phyloP scores from a whole-genome alignment of 129 eudicot species.

The Flaveria linearis region DNA sequence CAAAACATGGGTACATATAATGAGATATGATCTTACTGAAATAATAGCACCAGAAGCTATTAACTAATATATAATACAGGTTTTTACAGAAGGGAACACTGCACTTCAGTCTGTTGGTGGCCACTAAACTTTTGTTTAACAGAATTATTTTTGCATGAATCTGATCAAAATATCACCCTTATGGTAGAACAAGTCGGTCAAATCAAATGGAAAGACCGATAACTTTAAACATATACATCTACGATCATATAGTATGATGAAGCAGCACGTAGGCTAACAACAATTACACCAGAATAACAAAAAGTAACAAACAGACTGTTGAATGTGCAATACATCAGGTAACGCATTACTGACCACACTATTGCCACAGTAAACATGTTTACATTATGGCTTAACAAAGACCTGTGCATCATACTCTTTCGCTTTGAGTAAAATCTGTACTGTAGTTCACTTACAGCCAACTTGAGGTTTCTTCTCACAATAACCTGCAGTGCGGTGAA shows the following conservation, averaged over 20 bases:
- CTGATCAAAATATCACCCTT: too few relatives aligned
- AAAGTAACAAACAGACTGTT: not conserved
- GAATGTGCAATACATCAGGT: not conserved
- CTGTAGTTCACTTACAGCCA: slow-evolving; percentile 25
- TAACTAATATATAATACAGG: too few relatives aligned
- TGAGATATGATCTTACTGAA: too few relatives aligned
- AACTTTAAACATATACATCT: not conserved
- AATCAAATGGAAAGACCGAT: not conserved
- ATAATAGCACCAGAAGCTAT: too few relatives aligned
- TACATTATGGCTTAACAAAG: not conserved
- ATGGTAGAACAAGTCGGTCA: too few relatives aligned
- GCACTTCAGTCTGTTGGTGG: too few relatives aligned
- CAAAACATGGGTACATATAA: too few relatives aligned
- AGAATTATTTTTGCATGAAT: too few relatives aligned
- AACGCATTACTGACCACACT: not conserved
- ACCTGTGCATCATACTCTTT: not conserved
- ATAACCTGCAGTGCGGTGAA: slow-evolving; percentile 34
- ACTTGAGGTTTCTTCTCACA: slow-evolving; percentile 24
- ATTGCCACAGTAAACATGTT: not conserved
- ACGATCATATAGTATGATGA: not conserved
- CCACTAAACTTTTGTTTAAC: too few relatives aligned
- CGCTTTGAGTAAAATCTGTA: not conserved
- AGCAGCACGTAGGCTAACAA: not conserved
- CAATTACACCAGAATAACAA: not conserved
- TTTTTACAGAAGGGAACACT: too few relatives aligned